phyloP scores from a whole-genome alignment of 768 basidiomycete species.

The Rhodotorula graminis region DNA sequence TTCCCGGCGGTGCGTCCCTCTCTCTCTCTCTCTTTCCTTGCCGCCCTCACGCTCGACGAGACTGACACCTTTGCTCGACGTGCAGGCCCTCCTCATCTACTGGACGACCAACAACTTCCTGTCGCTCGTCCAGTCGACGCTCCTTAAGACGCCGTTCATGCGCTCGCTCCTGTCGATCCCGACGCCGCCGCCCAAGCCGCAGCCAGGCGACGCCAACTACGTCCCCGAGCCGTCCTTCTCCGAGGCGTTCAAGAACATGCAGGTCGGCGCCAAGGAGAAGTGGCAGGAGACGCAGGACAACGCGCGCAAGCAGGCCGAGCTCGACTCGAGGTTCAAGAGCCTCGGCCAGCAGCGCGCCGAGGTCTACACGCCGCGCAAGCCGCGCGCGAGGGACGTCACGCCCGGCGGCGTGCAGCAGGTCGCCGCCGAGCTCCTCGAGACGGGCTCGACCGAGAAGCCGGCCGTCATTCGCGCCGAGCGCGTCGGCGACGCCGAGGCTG shows the following conservation, averaged over 20 bases:
- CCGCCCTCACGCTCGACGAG: background rate
- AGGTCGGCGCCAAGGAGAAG: constrained; percentile 21
- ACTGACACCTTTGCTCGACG: background rate
- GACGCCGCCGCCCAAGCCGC: constrained; percentile 31
- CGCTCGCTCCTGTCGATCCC: constrained; percentile 47
- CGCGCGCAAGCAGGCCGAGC: background rate
- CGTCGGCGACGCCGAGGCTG: constrained; percentile 2
- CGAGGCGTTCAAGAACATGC: constrained; percentile 36
- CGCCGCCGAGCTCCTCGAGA: constrained; percentile 13
- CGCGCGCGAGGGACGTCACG: background rate
- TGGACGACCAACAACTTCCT: constrained; percentile 56
- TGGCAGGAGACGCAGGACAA: constrained; percentile 29
- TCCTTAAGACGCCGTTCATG: constrained; percentile 52
- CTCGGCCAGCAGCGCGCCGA: background rate
- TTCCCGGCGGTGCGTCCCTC: constrained; percentile 62
- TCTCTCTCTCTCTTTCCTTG: background rate
- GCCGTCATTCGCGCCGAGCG: constrained; percentile 11
- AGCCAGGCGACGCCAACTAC: constrained; percentile 33
- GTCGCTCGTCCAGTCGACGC: constrained; percentile 55
- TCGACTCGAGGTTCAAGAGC: background rate
- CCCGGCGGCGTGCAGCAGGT: background rate
- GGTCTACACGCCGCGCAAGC: constrained; percentile 19
- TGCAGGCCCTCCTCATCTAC: constrained; percentile 60
- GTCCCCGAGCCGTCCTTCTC: constrained; percentile 34
- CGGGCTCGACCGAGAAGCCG: background rate